These are phyloP conservation scores for Paulownia fortunei DNA, from an alignment of 257 asterid genomes.

Conservation along the genomic window DNA sequence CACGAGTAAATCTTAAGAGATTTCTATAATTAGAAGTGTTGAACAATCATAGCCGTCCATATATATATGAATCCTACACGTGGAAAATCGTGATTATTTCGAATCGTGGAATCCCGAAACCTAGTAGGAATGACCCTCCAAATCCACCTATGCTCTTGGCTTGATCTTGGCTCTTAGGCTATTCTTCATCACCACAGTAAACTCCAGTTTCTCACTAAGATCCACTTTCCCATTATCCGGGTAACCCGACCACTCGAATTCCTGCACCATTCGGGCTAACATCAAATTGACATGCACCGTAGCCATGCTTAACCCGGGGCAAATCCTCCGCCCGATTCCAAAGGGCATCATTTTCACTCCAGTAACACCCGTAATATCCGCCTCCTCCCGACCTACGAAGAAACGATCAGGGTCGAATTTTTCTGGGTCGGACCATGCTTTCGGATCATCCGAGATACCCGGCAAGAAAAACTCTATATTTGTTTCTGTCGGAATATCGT, in stretches of 20 bases:
- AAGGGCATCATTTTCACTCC: slow-evolving; percentile 93
- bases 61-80: too few relatives aligned
- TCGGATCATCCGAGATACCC: slow-evolving; percentile 80
- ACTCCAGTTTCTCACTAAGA: slow-evolving; percentile 73
- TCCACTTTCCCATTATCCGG: slow-evolving; percentile 71
- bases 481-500: slow-evolving; percentile 66
- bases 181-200: slow-evolving; percentile 91
- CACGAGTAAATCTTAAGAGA: too few relatives aligned
- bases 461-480: slow-evolving; percentile 74
- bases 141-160: slow-evolving; percentile 44
- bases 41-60: too few relatives aligned
- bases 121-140: not conserved
- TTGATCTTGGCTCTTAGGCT: slow-evolving; percentile 63
- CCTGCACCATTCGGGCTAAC: slow-evolving; percentile 96
- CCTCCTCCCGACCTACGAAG: slow-evolving; percentile 61
- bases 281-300: slow-evolving; percentile 70
- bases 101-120: too few relatives aligned
- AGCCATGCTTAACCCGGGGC: slow-evolving; percentile 89
- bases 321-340: slow-evolving; percentile 89
- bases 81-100: too few relatives aligned
- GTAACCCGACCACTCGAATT: slow-evolving; percentile 82
- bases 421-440: slow-evolving; percentile 72
- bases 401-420: slow-evolving; percentile 87
- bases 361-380: slow-evolving; percentile 82
- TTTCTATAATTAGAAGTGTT: too few relatives aligned